Conservation (phyloP, 176 grass and related monocot genomes). For the Hsuehochloa calcarea region DNA sequence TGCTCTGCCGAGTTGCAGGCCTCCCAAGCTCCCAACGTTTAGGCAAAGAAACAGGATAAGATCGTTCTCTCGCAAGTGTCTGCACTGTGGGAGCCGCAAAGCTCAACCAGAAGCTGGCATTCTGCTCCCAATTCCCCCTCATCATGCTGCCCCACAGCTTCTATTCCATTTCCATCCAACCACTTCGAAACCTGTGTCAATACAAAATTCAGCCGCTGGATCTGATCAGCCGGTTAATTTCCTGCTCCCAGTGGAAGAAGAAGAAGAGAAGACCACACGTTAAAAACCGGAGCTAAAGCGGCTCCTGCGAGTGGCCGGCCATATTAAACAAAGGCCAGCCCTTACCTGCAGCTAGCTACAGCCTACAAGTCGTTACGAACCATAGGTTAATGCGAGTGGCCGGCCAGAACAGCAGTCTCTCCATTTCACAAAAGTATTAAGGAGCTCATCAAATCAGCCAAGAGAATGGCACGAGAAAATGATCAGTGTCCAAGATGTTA, state of each 20-base stretch:
- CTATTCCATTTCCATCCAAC: neutral
- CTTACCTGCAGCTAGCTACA: neutral
- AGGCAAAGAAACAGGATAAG: neutral
- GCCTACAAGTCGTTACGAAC: neutral
- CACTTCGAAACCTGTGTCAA: too few species aligned
- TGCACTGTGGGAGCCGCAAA: neutral
- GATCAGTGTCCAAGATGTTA: too few species aligned
- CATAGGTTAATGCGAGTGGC: constrained; percentile 23
- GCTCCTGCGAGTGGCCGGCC: neutral
- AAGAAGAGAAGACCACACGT: neutral
- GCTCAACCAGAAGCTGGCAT: neutral
- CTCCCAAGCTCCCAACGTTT: neutral
- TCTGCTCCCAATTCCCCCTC: neutral
- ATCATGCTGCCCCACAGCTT: neutral
- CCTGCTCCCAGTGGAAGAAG: neutral
- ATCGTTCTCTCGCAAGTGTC: too few species aligned
- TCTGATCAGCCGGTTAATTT: neutral
- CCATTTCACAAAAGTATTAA: too few species aligned
- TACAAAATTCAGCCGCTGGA: neutral
- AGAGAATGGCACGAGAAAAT: too few species aligned
- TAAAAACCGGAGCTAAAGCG: neutral
- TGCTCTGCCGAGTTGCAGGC: neutral
- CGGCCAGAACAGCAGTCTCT: neutral
- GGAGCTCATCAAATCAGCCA: too few species aligned
- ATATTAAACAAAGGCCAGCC: constrained; percentile 9